Evolutionary conservation across 2,329 filamentous ascomycete genomes (phyloP), one percentile per base, ranked within the genome.

Genomic region (Passalora sequoiae): DNA sequence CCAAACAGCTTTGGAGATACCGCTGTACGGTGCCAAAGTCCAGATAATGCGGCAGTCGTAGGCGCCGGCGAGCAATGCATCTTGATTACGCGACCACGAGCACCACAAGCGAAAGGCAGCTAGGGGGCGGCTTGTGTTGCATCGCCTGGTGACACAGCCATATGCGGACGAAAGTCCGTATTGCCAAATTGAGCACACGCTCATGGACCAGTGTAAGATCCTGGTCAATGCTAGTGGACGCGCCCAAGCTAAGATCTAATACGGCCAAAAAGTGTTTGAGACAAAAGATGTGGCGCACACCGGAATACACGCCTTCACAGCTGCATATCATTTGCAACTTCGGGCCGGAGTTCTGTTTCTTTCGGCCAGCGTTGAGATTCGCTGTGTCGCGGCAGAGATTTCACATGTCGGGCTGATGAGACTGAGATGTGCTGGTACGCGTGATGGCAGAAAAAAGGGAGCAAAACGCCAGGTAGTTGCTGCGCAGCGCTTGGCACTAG

Each of bases 91-190:
- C 33, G n/a, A 20, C 3, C 33, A 36, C 33, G 12, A 36, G 19
- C 33, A 20, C 15, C n/a, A 12, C 3, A 4, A 10, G 16, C 13
- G 30, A 19, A 33, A 7, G 21, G 19, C 19, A 12, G 33, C 20
- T 36, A 6, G 19, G 8, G 30, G 17, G 30, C 17, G 15, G 33
- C 33, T 36, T 21, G 33, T 20, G 33, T 36, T 36, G 33, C 33
- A 36, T 24, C 33, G 33, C 33, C 24, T 36, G 33, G 33, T 36
- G 33, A 36, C 33, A 22, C 33, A 36, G 33, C 33, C 15, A 36
- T 22, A 36, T 20, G 19, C 8, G 33, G 20, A 17, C 9, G 19
- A 20, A 36, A 20, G 24, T 36, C 17, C 17, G 21, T 24, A 24
- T 36, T 36, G 33, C 33, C 33, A 36, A n/a, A 36, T 36, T 20